These are phyloP conservation scores for Choanephora cucurbitarum DNA, from an alignment of 371 early-diverging fungal species.

Conservation along the genomic window DNA sequence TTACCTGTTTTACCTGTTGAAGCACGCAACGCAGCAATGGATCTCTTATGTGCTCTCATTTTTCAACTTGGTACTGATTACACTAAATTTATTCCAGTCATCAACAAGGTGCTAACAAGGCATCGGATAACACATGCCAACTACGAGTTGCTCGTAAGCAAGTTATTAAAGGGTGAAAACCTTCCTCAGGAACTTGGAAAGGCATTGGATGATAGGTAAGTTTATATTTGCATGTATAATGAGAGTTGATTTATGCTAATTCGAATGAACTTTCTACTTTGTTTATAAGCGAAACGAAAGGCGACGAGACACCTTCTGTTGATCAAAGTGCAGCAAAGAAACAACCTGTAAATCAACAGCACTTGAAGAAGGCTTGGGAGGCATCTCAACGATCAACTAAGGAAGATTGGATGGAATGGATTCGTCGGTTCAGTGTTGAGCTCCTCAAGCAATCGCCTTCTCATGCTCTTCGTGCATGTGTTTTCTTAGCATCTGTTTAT, in stretches of 20 bases:
- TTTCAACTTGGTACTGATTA: slow-evolving; percentile 90
- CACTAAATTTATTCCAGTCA: slow-evolving; percentile 86
- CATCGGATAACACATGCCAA: slow-evolving; percentile 69
- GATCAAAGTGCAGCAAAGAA: slow-evolving; percentile 61
- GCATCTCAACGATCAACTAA: slow-evolving; percentile 87
- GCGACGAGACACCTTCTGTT: slow-evolving; percentile 55
- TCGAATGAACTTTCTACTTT: too few species aligned
- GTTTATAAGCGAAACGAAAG: slow-evolving; percentile 38
- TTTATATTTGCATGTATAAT: too few species aligned
- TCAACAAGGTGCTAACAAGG: slow-evolving; percentile 73
- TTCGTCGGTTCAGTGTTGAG: slow-evolving; percentile 87
- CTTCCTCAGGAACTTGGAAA: slow-evolving; percentile 70
- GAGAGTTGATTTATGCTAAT: too few species aligned
- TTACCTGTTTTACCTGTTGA: slow-evolving; percentile 61
- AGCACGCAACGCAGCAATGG: slow-evolving; percentile 74
- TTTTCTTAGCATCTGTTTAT: slow-evolving; percentile 80
- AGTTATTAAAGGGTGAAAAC: slow-evolving; percentile 78
- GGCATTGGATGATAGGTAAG: slow-evolving; percentile 41
- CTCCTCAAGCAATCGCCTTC: slow-evolving; percentile 96
- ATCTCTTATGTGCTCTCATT: slow-evolving; percentile 81
- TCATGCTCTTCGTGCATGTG: slow-evolving; percentile 92
- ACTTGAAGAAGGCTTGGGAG: slow-evolving; percentile 93
- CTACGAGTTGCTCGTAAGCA: slow-evolving; percentile 74
- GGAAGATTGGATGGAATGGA: slow-evolving; percentile 98
- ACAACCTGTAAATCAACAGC: slow-evolving; percentile 86